Percentiles rank a stretch among this genome's conserved stretches.
Evolutionary conservation across 1,284 basidiomycete genomes (phyloP).

Genomic region (Pseudozyma hubeiensis): DNA sequence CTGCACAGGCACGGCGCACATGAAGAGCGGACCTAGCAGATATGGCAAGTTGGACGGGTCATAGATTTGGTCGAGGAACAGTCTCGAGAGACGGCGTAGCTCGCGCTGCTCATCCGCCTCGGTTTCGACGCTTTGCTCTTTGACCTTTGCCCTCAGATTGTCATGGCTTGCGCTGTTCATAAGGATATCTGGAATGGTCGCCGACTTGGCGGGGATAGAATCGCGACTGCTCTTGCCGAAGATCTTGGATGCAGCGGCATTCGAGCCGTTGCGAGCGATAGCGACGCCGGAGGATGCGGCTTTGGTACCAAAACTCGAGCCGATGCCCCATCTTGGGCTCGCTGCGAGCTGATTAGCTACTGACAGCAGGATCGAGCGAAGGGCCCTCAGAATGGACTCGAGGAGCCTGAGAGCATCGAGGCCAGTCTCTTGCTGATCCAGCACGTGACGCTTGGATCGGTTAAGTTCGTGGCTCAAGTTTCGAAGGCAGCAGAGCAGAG

Average conservation of each 20-base stretch:
- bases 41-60: slow-evolving; percentile 29
- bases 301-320: slow-evolving; percentile 55
- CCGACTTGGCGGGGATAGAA: slow-evolving; percentile 7
- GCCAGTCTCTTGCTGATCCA: slow-evolving; percentile 7
- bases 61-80: slow-evolving; percentile 42
- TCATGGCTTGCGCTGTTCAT: slow-evolving; percentile 44
- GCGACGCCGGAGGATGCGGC: slow-evolving; percentile 32
- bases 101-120: slow-evolving; percentile 33
- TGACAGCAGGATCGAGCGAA: slow-evolving; percentile 56
- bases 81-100: slow-evolving; percentile 31
- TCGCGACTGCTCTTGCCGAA: slow-evolving; percentile 46
- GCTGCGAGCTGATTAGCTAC: slow-evolving; percentile 59
- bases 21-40: slow-evolving; percentile 53
- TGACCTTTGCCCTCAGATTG: slow-evolving; percentile 25
- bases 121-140: slow-evolving; percentile 6
- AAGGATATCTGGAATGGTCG: slow-evolving; percentile 30
- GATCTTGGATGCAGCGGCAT: slow-evolving; percentile 37
- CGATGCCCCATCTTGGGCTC: slow-evolving; percentile 59
- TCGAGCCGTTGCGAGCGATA: slow-evolving; percentile 20
- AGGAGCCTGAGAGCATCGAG: slow-evolving; percentile 35
- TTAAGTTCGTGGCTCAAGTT: slow-evolving; percentile 22
- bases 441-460: slow-evolving; percentile 21
- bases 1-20: slow-evolving; percentile 39
- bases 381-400: slow-evolving; percentile 51
- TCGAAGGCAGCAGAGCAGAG: slow-evolving; percentile 38